Evolutionary conservation across 345 rosid genomes (phyloP).

Genomic region (Hypericum perforatum): DNA sequence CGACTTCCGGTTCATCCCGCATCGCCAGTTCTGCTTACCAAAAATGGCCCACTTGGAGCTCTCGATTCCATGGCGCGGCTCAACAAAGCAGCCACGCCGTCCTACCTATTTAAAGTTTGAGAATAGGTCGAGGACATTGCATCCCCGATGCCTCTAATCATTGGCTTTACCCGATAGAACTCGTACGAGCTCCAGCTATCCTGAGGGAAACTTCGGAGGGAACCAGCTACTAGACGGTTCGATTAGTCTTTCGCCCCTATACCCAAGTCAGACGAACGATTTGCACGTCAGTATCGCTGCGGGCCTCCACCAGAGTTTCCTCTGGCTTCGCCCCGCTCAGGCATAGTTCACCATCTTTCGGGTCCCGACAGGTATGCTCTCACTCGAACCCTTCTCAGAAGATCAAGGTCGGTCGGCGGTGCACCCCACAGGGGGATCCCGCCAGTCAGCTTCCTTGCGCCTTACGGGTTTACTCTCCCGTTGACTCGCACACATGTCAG

Average conservation of each 20-base stretch:
- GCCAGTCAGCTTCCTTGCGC: too few relatives aligned
- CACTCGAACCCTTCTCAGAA: conserved; percentile 1
- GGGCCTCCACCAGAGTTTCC: conserved; percentile 3
- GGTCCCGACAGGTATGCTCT: not conserved
- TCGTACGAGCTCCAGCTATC: not conserved
- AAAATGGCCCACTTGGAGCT: conserved; percentile 4
- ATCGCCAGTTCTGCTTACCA: too few relatives aligned
- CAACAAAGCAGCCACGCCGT: not conserved
- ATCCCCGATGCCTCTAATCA: not conserved
- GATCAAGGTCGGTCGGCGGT: conserved; percentile 4
- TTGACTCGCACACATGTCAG: conserved; percentile 41
- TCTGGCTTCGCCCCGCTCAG: conserved; percentile 1
- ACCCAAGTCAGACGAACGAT: not conserved
- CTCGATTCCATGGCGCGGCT: not conserved
- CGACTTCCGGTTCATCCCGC: too few relatives aligned
- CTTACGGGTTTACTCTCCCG: conserved; percentile 25
- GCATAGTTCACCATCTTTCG: not conserved
- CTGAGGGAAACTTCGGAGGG: conserved; percentile 3
- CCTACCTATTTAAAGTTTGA: not conserved
- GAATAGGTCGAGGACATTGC: not conserved
- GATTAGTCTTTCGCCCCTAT: not conserved
- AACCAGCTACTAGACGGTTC: conserved; percentile 1
- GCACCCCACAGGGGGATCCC: not conserved
- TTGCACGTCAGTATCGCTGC: not conserved
- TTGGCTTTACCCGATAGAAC: conserved; percentile 1